A percentile compares a stretch with the other conserved stretches of the same genome.
Evolutionary conservation across 2,329 filamentous ascomycete species (phyloP).

Genomic region (Phyllosticta citriasiana): DNA sequence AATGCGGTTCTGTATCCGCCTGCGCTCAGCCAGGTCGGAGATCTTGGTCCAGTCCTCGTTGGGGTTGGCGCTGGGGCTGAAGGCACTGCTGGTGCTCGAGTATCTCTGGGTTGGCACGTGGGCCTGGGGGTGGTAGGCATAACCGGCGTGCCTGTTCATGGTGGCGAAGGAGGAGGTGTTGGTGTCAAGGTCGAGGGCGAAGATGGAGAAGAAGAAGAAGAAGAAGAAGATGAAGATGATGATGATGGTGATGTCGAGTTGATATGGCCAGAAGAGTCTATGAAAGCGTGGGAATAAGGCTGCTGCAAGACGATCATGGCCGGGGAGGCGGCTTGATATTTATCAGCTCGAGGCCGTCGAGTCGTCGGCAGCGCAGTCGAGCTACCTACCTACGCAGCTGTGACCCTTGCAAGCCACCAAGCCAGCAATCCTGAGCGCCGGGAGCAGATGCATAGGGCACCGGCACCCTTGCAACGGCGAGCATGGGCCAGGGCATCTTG

Average conservation of each 20-base stretch:
- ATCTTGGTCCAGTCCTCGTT: slow-evolving; percentile 99
- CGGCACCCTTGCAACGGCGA: slow-evolving; percentile 12
- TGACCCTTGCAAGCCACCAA: slow-evolving; percentile 15
- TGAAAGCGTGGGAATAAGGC: slow-evolving; percentile 7
- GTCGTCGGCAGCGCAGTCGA: slow-evolving; percentile 13
- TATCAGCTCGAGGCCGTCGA: slow-evolving; percentile 14
- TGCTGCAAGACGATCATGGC: slow-evolving; percentile 8
- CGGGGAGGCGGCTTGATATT: slow-evolving; percentile 20
- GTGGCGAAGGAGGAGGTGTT: slow-evolving; percentile 11
- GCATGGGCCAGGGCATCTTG: slow-evolving; percentile 9
- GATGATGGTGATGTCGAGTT: neutral
- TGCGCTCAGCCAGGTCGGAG: slow-evolving; percentile 86
- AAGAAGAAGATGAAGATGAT: neutral
- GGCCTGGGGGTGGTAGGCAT: slow-evolving; percentile 32
- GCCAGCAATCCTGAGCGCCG: slow-evolving; percentile 15
- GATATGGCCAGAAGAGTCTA: slow-evolving; percentile 8
- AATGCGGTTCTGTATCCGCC: slow-evolving; percentile 94
- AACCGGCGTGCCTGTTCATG: slow-evolving; percentile 37
- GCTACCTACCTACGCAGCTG: neutral
- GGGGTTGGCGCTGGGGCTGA: slow-evolving; percentile 86
- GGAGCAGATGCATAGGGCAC: slow-evolving; percentile 14
- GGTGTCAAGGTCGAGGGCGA: slow-evolving; percentile 3
- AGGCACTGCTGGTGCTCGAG: slow-evolving; percentile 82
- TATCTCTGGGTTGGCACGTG: slow-evolving; percentile 48
- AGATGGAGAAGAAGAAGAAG: slow-evolving; percentile 7